A percentile compares a stretch with the other conserved stretches of the same genome.
These are phyloP conservation scores for Xerocomellus intermedius DNA, from an alignment of 768 basidiomycete species.

Conservation along the genomic window DNA sequence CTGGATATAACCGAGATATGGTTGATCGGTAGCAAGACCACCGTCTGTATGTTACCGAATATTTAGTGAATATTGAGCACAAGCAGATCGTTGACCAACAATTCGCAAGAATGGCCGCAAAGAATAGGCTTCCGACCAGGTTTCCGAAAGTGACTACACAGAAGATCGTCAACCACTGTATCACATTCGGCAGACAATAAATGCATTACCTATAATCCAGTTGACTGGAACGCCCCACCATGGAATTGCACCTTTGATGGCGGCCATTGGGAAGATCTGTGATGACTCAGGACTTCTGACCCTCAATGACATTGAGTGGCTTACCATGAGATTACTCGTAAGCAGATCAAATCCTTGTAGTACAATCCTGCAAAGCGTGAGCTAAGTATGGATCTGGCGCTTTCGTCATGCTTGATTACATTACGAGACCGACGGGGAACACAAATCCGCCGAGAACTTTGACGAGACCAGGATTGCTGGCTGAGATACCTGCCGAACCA, in stretches of 20 bases:
- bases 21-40: conserved; percentile 56
- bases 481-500: conserved; percentile 50
- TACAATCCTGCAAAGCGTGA: conserved; percentile 52
- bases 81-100: conserved; percentile 40
- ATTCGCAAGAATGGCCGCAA: conserved; percentile 61
- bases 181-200: neutral
- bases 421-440: conserved; percentile 75
- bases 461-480: conserved; percentile 63
- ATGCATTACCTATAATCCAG: conserved; percentile 58
- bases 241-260: conserved; percentile 57
- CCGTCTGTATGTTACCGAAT: conserved; percentile 40
- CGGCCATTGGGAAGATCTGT: conserved; percentile 72
- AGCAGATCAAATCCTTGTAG: conserved; percentile 68
- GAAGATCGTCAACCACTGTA: conserved; percentile 1
- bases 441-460: conserved; percentile 66
- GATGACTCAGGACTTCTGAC: neutral
- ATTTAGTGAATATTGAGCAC: neutral
- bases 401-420: conserved; percentile 40
- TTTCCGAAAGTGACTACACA: conserved; percentile 66
- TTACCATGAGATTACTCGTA: conserved; percentile 77
- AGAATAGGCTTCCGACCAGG: conserved; percentile 66
- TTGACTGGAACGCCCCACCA: conserved; percentile 70
- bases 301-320: neutral
- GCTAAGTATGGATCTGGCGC: neutral
- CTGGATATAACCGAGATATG: conserved; percentile 54